Evolutionary conservation across 306 rosid species (phyloP), one percentile per base, ranked within the genome.

Genomic region (Lathyrus oleraceus): DNA sequence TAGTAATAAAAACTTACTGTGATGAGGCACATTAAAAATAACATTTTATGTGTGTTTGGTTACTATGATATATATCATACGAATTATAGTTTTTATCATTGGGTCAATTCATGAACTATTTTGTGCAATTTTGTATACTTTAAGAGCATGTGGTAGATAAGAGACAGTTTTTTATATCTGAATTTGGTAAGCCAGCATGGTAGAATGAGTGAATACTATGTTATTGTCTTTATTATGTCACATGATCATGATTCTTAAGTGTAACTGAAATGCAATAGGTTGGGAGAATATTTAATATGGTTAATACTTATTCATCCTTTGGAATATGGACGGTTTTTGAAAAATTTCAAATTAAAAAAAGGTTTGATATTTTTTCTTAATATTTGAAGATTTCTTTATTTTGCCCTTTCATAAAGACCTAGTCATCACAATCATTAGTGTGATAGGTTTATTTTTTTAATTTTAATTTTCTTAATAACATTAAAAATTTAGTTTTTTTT

Each of bases 1-100:
- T 52, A 79, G 67, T 28, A 79, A 83, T 75, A 79, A 83, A 67
- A 72, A 51, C 13, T 48, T 35, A 65, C 73, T 73, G 80, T 77
- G 36, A 57, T 64, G 56, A 21, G 42, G 54, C 1, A 2, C 21
- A 69, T 68, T 28, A 49, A 51, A 27, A 8, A 39, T 58, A 53
- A 66, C 40, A 12, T 10, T 75, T 72, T 72, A 73, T 76, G 65
- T 69, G 77, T 64, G 73, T 44, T 71, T 79, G 69, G 56, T 10
- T 58, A 15, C 60, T 72, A 48, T 49, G 30, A 63, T 63, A 39
- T 42, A 67, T 75, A 28, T 52, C 36, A 57, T 68, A 83, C 71
- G 52, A 35, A 72, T 48, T 59, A 64, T 62, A 72, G 65, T 16
- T 72, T 13, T 49, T 83, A 47, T 38, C 65, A 17, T 45, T 70